Conservation (phyloP, 1,284 basidiomycete species). For the Cystobasidium pallidum region DNA sequence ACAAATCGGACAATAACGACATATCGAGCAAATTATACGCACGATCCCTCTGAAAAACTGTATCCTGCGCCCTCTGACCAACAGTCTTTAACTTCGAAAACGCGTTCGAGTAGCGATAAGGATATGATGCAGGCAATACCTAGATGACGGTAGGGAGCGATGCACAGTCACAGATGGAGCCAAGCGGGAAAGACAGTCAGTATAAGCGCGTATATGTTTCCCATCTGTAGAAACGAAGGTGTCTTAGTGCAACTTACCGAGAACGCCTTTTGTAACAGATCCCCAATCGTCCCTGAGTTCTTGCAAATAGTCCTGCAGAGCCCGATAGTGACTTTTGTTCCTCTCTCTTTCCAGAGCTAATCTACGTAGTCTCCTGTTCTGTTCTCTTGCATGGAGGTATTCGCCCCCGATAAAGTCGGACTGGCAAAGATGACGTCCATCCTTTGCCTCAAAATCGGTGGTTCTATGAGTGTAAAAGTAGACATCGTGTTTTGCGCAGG, state of each 20-base stretch:
- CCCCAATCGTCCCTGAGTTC: neutral
- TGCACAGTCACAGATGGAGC: neutral
- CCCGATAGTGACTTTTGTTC: neutral
- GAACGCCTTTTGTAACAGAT: neutral
- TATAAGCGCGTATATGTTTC: no score
- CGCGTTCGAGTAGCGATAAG: neutral
- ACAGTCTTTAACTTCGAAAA: neutral
- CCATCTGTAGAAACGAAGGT: no score
- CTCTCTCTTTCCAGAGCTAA: neutral
- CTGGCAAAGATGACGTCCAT: neutral
- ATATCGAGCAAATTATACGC: conserved; percentile 23
- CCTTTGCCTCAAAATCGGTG: neutral
- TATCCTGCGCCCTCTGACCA: neutral
- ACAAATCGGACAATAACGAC: conserved; percentile 38
- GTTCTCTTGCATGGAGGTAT: neutral
- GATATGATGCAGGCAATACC: neutral
- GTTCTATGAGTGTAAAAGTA: neutral
- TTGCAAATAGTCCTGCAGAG: neutral
- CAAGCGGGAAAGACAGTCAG: no score
- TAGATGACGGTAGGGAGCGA: neutral
- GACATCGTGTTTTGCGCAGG: neutral
- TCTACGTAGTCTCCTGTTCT: neutral
- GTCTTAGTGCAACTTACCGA: neutral
- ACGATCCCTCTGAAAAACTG: neutral
- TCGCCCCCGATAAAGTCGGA: neutral